phyloP scores from a whole-genome alignment of 2,329 filamentous ascomycete species.

The Coniochaeta sp. region DNA sequence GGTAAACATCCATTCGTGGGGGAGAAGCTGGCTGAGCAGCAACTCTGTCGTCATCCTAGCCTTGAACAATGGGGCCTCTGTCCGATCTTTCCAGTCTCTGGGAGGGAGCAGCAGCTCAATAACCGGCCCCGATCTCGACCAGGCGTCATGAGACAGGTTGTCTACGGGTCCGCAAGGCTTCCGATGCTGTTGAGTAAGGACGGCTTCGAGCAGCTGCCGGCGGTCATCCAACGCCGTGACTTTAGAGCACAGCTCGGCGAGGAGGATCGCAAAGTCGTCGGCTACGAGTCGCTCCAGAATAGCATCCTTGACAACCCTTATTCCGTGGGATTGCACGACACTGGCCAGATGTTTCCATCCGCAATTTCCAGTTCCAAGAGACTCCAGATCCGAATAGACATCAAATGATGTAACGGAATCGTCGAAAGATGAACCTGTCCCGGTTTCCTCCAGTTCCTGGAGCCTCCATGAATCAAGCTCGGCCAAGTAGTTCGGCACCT shows the following conservation, averaged over 20 bases:
- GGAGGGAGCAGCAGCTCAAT: not conserved
- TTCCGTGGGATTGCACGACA: slow-evolving; percentile 38
- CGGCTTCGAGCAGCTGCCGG: slow-evolving; percentile 28
- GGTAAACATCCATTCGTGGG: slow-evolving; percentile 28
- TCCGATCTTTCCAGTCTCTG: not conserved
- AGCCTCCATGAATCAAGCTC: slow-evolving; percentile 35
- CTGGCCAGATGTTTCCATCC: slow-evolving; percentile 39
- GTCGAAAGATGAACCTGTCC: slow-evolving; percentile 25
- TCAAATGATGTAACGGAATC: slow-evolving; percentile 31
- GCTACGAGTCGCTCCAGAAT: slow-evolving; percentile 34
- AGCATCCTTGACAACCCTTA: slow-evolving; percentile 33
- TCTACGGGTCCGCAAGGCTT: slow-evolving; percentile 17
- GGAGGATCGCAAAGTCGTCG: slow-evolving; percentile 27
- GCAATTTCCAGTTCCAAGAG: slow-evolving; percentile 25
- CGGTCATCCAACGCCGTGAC: slow-evolving; percentile 29
- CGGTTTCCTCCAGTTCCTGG: slow-evolving; percentile 27
- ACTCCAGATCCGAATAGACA: slow-evolving; percentile 42
- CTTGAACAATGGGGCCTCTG: slow-evolving; percentile 17
- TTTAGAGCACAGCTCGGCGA: slow-evolving; percentile 33
- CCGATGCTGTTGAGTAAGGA: slow-evolving; percentile 26
- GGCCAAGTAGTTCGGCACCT: slow-evolving; percentile 38
- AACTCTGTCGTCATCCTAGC: slow-evolving; percentile 29
- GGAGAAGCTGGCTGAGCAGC: slow-evolving; percentile 25
- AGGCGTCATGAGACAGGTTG: not conserved
- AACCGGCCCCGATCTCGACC: not conserved